A percentile compares a stretch with the other conserved stretches of the same genome.
These are phyloP conservation scores for Crataegus laevigata DNA, from an alignment of 306 rosid genomes.

Conservation along the genomic window DNA sequence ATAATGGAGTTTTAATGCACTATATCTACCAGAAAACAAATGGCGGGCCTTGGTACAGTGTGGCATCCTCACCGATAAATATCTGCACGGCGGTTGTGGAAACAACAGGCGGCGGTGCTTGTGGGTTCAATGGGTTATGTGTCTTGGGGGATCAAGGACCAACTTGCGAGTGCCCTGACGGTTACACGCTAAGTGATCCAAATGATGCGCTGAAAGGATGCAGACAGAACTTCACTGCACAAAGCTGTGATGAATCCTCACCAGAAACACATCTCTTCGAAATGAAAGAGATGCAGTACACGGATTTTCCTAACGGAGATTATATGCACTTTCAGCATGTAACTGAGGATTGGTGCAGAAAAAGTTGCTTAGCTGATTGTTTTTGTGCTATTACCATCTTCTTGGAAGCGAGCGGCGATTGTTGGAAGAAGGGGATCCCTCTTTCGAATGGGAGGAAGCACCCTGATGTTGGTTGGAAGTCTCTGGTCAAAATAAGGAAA, in stretches of 20 bases:
- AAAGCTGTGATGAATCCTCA: slow-evolving; percentile 19
- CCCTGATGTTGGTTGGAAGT: background rate
- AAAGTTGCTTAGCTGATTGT: slow-evolving; percentile 39
- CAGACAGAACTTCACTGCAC: slow-evolving; percentile 22
- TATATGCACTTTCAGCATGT: background rate
- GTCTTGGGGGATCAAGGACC: background rate
- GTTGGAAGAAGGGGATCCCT: slow-evolving; percentile 24
- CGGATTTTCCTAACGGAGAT: background rate
- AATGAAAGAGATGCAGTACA: background rate
- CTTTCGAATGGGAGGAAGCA: slow-evolving; percentile 15
- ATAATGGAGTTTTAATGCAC: slow-evolving; percentile 44
- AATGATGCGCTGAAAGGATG: slow-evolving; percentile 27
- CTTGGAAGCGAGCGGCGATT: background rate
- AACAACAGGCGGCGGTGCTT: slow-evolving; percentile 24
- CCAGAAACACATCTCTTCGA: slow-evolving; percentile 16
- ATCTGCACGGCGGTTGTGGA: background rate
- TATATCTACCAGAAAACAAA: slow-evolving; percentile 31
- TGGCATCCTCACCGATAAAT: slow-evolving; percentile 9
- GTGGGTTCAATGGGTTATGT: slow-evolving; percentile 28
- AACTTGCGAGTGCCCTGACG: background rate
- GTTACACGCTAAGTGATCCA: background rate
- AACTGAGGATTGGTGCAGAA: slow-evolving; percentile 26
- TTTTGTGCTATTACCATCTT: slow-evolving; percentile 31
- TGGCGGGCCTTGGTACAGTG: slow-evolving; percentile 15
- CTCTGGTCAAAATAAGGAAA: slow-evolving; percentile 18